phyloP scores from a whole-genome alignment of 2,329 filamentous ascomycete genomes.

The Nemania sp. region DNA sequence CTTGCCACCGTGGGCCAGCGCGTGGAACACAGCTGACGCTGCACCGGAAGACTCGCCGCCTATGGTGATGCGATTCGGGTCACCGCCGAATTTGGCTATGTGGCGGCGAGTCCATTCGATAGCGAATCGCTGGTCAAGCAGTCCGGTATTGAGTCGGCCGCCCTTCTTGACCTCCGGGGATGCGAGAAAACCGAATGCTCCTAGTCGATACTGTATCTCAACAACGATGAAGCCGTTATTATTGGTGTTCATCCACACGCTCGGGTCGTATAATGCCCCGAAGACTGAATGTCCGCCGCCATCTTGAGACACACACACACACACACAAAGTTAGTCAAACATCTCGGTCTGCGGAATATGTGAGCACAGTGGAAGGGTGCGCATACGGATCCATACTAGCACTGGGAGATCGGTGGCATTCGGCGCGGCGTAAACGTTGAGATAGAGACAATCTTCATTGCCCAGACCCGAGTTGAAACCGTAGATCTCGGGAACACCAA shows the following conservation, averaged over 20 bases:
- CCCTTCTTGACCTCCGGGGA: constrained; percentile 32
- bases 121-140: constrained; percentile 56
- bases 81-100: constrained; percentile 42
- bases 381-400: constrained; percentile 45
- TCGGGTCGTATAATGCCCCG: constrained; percentile 36
- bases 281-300: constrained; percentile 42
- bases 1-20: constrained; percentile 34
- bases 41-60: constrained; percentile 41
- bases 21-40: constrained; percentile 33
- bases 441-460: constrained; percentile 36
- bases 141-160: constrained; percentile 44
- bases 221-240: constrained; percentile 54
- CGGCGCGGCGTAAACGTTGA: constrained; percentile 44
- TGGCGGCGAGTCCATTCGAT: constrained; percentile 59
- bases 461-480: constrained; percentile 37
- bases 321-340: constrained; percentile 37
- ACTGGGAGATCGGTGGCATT: constrained; percentile 44
- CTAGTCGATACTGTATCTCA: constrained; percentile 54
- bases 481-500: constrained; percentile 35
- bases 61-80: constrained; percentile 40
- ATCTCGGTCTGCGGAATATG: constrained; percentile 21
- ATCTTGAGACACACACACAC: constrained; percentile 37
- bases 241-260: constrained; percentile 50
- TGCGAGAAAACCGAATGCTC: constrained; percentile 50
- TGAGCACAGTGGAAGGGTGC: constrained; percentile 27